Evolutionary conservation across 2,329 filamentous ascomycete species (phyloP).

Genomic region (Ophioceras dolichostomum): DNA sequence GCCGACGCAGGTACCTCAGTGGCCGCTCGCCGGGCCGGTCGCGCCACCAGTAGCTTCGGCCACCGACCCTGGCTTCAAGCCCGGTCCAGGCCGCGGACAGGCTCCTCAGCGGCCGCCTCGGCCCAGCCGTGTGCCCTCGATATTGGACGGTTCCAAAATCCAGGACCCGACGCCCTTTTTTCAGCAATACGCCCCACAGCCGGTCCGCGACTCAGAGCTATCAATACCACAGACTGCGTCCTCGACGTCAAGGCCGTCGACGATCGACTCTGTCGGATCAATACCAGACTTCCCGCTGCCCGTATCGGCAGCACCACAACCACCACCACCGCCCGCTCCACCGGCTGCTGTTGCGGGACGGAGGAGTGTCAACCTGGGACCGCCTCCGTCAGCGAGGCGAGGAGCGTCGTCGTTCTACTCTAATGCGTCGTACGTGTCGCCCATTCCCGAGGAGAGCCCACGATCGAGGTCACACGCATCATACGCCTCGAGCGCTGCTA

Average conservation of each 20-base stretch:
- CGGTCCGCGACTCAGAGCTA: slow-evolving; percentile 22
- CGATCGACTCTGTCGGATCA: slow-evolving; percentile 39
- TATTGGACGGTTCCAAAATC: slow-evolving; percentile 41
- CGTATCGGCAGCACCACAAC: slow-evolving; percentile 10
- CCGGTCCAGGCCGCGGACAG: slow-evolving; percentile 33
- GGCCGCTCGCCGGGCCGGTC: slow-evolving; percentile 34
- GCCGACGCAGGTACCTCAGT: slow-evolving; percentile 40
- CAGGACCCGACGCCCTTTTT: slow-evolving; percentile 45
- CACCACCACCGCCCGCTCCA: background rate
- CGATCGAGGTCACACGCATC: slow-evolving; percentile 47
- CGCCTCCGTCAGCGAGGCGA: slow-evolving; percentile 46
- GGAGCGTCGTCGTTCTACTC: slow-evolving; percentile 55
- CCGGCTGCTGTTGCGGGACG: slow-evolving; percentile 12
- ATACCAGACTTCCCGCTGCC: slow-evolving; percentile 48
- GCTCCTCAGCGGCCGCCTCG: slow-evolving; percentile 47
- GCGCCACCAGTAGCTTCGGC: slow-evolving; percentile 16
- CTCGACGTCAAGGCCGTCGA: slow-evolving; percentile 38
- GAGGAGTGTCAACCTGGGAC: slow-evolving; percentile 42
- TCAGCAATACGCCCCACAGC: slow-evolving; percentile 28
- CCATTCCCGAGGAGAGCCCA: slow-evolving; percentile 61
- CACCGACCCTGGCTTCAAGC: slow-evolving; percentile 18
- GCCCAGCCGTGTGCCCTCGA: slow-evolving; percentile 46
- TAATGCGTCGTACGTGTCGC: slow-evolving; percentile 54
- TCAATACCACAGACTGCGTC: slow-evolving; percentile 35
- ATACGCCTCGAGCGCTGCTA: slow-evolving; percentile 59